Base-by-base conservation (phyloP, 1,284 basidiomycete genomes). In the Leccinum ponderosum region DNA sequence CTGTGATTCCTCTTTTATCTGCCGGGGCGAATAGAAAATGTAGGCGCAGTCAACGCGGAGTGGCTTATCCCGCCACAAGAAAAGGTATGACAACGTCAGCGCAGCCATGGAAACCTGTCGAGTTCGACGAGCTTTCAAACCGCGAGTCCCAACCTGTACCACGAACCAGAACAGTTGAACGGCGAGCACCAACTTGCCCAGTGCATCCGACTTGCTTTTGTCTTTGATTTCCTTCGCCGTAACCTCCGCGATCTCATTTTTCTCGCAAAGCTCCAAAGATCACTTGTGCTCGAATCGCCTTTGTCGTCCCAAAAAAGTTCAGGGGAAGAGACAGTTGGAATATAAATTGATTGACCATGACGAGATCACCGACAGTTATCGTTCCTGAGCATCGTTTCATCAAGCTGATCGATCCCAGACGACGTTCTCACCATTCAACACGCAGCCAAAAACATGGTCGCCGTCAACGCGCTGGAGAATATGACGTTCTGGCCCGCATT, bases 261-360 rank as follows among this genome's bases (percentile, higher is more conserved):
- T 20, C 50, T 17, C 8, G 27, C 27, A 52, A 29, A 52, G 50
- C 15, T 17, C 50, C 27, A 52, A 29, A 27, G 17, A 52, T 55
- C 7, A 37, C n/a, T 15, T 3, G 37, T 20, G 22, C 35, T 7
- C 53, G 6, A 25, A 15, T 20, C 1, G 14, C 22, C 9, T 20
- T 42, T 6, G 27, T 55, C 27, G 17, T 25, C 15, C 6, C 29
- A 29, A 99, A 79, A 78, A 99, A 99, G 78, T 98, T 98, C 64
- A 99, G 85, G 2, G 97, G 97, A 22, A 99, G 79, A 1, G 94
- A 97, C 0, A 99, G 81, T 75, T 99, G 97, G 80, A 99, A 99
- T 42, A 99, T 95, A n/a, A 99, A 84, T 73, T 98, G 97, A 75
- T 99, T 99, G 69, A 97, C 91, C 93, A 99, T 97, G 64, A 99